Evolutionary conservation across 208 protist species (phyloP), one percentile per base, ranked within the genome.

Genomic region (Leishmania tropica): DNA sequence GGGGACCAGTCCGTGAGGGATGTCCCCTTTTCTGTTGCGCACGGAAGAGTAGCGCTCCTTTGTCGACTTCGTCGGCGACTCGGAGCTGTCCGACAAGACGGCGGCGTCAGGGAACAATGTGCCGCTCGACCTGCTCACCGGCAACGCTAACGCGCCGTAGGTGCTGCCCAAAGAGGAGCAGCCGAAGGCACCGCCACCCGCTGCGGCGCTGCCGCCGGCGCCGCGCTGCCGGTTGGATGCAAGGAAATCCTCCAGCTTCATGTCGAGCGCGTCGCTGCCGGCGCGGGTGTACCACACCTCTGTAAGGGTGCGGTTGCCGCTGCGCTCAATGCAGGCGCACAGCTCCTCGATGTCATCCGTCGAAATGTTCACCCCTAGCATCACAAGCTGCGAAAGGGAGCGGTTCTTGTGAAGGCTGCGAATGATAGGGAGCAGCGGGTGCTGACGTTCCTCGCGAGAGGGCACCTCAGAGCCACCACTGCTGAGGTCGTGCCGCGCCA

Each of bases 261-360:
- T 89, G 74, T 86, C 75, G 24, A 96, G 81, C 19, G 92, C 89
- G 35, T 89, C 86, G 64, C 84, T 87, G 54, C 85, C 87, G 24
- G 84, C 78, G 31, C 67, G 82, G 24, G 88, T 96, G 81, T 89
- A 92, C 75, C 84, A 83, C 15, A 94, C 89, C 77, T 88, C 75
- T 13, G 71, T 75, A n/a, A 96, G 80, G 13, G 81, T 81, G 19
- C 54, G 83, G 75, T 96, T 93, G 42, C 85, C 80, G 79, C 89
- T 90, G 37, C 82, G 70, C 81, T 96, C 92, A 15, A 96, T 89
- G 78, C 87, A 90, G 19, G 81, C 80, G 79, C 92, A 96, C 17
- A 96, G 83, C 81, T 94, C 89, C 79, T 96, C 92, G 8, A 96
- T 71, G 76, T 96, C 92, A 54, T 86, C 87, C 35, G 86, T 86